Base-by-base conservation (phyloP, 225 moss, liverwort and hornwort species). In the Marchantia paleacea region DNA sequence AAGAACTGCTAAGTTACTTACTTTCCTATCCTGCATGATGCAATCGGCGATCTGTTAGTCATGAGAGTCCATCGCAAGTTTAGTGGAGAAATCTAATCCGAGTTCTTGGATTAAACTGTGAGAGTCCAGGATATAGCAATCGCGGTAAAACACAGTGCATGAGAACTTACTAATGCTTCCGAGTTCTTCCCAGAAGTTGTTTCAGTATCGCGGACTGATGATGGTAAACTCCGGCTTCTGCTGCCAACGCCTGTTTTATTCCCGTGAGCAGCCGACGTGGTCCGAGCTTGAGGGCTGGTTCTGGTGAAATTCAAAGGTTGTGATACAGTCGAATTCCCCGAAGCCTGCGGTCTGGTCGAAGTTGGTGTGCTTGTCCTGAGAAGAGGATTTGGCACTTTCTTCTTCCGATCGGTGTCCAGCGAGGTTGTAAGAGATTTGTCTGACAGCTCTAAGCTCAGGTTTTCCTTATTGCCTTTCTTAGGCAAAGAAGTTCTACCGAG, bases 391-490 rank as follows among this genome's bases (percentile, higher is more conserved):
- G 77, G 73, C 12, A 78, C 54, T 75, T 80, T 87, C 77, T 80
- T 82, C 68, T 80, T 82, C 52, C 60, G 66, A 16, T 69, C 84
- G 51, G 25, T 64, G 39, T 80, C 73, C 25, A 80, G 62, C 0
- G 87, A 80, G 10, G 73, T 19, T 6, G 66, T 16, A 62, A 25
- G 80, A 68, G 83, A 62, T 70, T 69, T 80, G 20, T 69, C 28
- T 11, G 67, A 55, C 64, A 72, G 48, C 78, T 85, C 85, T 31
- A 72, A 39, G 66, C 79, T 80, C 79, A 85, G 24, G 66, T 88
- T 88, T 69, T 85, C 88, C 79, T 88, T 88, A 52, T 88, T 83
- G 25, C 75, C 75, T 78, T 72, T 78, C 70, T 79, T 62, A 50
- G 80, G 79, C 78, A 76, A 51, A 18, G 82, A 72, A 30, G 61